Evolutionary conservation across 2,329 filamentous ascomycete species (phyloP).

Genomic region (Botrytis tulipae): DNA sequence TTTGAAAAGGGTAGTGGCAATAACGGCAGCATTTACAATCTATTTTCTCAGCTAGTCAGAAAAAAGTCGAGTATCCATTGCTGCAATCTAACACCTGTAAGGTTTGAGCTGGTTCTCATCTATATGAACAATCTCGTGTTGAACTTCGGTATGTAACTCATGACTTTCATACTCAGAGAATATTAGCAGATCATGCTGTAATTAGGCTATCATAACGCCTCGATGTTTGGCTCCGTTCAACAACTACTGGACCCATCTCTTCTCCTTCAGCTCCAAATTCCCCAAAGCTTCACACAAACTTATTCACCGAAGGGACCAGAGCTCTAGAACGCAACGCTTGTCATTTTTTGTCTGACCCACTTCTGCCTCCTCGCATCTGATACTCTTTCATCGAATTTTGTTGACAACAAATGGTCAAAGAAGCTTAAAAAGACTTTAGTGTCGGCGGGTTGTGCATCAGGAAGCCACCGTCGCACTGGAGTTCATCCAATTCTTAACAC

Average conservation of each 20-base stretch:
- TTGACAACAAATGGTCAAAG: not conserved
- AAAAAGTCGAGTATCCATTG: not conserved
- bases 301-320: not conserved
- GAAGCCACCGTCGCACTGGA: not conserved
- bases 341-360: conserved; percentile 3
- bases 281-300: no score
- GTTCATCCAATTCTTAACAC: not conserved
- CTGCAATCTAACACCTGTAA: not conserved
- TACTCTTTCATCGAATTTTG: not conserved
- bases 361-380: not conserved
- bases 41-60: not conserved
- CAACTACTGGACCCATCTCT: not conserved
- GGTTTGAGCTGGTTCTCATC: conserved; percentile 7
- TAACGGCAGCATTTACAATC: not conserved
- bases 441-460: not conserved
- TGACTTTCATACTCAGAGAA: no score
- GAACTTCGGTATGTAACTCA: not conserved
- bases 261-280: not conserved
- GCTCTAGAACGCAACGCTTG: not conserved
- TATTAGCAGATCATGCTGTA: not conserved
- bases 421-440: not conserved
- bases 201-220: not conserved
- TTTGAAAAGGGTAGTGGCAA: not conserved
- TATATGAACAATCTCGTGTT: not conserved
- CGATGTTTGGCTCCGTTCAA: not conserved